Conservation (phyloP, 2,329 filamentous ascomycete species). For the Colletotrichum salicis region DNA sequence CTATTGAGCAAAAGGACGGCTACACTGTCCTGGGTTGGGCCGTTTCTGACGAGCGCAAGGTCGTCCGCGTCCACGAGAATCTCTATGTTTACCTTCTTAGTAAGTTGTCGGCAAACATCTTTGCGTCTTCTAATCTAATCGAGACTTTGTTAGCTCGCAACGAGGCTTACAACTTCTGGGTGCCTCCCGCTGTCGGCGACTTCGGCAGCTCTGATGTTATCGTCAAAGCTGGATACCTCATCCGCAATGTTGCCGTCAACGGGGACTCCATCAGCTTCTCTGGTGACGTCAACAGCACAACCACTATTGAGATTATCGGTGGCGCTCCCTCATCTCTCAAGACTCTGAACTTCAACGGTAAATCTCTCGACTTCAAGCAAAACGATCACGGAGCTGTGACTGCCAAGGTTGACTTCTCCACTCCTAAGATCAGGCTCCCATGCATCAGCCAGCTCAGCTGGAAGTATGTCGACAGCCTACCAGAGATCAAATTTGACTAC, state of each 20-base stretch:
- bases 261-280: constrained; percentile 38
- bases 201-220: constrained; percentile 38
- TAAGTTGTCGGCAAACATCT: constrained; percentile 37
- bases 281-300: constrained; percentile 39
- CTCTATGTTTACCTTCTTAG: constrained; percentile 41
- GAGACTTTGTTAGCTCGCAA: constrained; percentile 35
- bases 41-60: constrained; percentile 33
- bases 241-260: constrained; percentile 34
- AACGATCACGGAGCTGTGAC: constrained; percentile 35
- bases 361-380: constrained; percentile 34
- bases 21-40: constrained; percentile 35
- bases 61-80: constrained; percentile 27
- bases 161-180: constrained; percentile 42
- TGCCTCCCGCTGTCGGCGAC: constrained; percentile 33
- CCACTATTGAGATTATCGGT: constrained; percentile 38
- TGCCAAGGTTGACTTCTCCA: constrained; percentile 34
- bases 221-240: constrained; percentile 39
- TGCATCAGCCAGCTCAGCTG: constrained; percentile 28
- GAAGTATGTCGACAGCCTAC: constrained; percentile 39
- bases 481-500: constrained; percentile 37
- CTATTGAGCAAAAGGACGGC: constrained; percentile 23
- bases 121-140: background rate
- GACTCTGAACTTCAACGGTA: constrained; percentile 37
- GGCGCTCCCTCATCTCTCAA: constrained; percentile 35
- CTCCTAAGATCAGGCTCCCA: constrained; percentile 33